phyloP scores from a whole-genome alignment of 1,139 yeast species.

The Martiniozyma asiatica region DNA sequence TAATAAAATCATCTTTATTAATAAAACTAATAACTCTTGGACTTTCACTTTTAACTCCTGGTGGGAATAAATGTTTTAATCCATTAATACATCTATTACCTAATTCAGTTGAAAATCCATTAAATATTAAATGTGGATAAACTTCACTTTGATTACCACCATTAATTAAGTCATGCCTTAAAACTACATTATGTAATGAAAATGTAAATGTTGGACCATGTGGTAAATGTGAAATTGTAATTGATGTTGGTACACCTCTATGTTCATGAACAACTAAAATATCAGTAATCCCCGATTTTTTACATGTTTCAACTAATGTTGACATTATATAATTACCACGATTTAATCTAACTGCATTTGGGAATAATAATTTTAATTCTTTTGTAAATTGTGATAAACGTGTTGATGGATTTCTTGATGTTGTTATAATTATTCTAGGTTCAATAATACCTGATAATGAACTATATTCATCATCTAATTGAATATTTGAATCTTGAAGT shows the following conservation, averaged over 20 bases:
- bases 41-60: conserved; percentile 87
- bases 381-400: conserved; percentile 83
- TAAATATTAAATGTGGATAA: conserved; percentile 88
- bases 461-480: conserved; percentile 79
- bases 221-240: conserved; percentile 90
- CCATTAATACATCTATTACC: conserved; percentile 78
- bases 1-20: conserved; percentile 80
- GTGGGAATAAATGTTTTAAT: conserved; percentile 84
- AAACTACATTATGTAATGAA: conserved; percentile 85
- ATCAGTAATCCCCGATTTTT: conserved; percentile 61
- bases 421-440: conserved; percentile 88
- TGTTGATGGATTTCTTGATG: conserved; percentile 84
- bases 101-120: conserved; percentile 71
- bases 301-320: conserved; percentile 74
- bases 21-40: conserved; percentile 86
- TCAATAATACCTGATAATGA: conserved; percentile 81
- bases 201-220: conserved; percentile 96
- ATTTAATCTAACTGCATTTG: conserved; percentile 78
- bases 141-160: conserved; percentile 85
- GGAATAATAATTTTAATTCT: conserved; percentile 80
- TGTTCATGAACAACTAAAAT: conserved; percentile 85
- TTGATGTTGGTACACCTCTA: conserved; percentile 93
- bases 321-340: conserved; percentile 90
- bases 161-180: conserved; percentile 83
- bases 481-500: conserved; percentile 37